A percentile compares a stretch with the other conserved stretches of the same genome.
Evolutionary conservation across 495 filamentous ascomycete species (phyloP).

Genomic region (Thermochaetoides thermophila): DNA sequence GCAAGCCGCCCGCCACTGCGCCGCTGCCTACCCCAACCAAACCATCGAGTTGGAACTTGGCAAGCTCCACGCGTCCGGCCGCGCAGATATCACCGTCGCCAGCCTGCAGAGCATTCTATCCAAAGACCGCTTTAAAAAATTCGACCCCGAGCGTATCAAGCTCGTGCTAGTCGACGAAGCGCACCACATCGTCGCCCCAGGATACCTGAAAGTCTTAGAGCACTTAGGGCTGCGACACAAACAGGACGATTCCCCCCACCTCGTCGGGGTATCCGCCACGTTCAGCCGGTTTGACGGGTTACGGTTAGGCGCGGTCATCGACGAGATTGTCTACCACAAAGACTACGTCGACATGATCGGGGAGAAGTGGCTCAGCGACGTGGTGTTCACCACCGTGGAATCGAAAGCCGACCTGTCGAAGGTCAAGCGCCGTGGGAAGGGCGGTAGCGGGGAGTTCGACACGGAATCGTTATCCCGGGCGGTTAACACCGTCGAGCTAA

Average conservation of each 20-base stretch:
- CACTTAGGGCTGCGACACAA: constrained; percentile 57
- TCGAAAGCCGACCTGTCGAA: constrained; percentile 59
- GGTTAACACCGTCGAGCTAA: constrained; percentile 64
- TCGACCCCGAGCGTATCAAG: constrained; percentile 68
- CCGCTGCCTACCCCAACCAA: constrained; percentile 60
- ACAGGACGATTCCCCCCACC: constrained; percentile 41
- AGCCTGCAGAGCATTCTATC: constrained; percentile 70
- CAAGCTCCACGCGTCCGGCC: constrained; percentile 51
- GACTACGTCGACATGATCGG: constrained; percentile 95
- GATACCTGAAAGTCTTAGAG: constrained; percentile 54
- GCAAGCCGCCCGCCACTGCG: constrained; percentile 78
- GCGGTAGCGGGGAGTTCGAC: constrained; percentile 64
- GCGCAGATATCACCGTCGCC: constrained; percentile 88
- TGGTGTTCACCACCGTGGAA: constrained; percentile 84
- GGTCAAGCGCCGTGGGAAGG: constrained; percentile 36
- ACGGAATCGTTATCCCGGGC: constrained; percentile 53
- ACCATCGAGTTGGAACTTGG: constrained; percentile 86
- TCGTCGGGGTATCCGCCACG: constrained; percentile 90
- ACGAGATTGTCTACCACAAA: constrained; percentile 94
- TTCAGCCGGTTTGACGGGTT: constrained; percentile 81
- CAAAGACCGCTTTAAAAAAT: constrained; percentile 60
- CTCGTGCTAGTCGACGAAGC: constrained; percentile 91
- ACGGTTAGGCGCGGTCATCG: constrained; percentile 73
- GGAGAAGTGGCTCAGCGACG: constrained; percentile 69
- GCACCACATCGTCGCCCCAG: constrained; percentile 85